phyloP scores from a whole-genome alignment of 345 rosid genomes.

The Bruguiera sexangula region DNA sequence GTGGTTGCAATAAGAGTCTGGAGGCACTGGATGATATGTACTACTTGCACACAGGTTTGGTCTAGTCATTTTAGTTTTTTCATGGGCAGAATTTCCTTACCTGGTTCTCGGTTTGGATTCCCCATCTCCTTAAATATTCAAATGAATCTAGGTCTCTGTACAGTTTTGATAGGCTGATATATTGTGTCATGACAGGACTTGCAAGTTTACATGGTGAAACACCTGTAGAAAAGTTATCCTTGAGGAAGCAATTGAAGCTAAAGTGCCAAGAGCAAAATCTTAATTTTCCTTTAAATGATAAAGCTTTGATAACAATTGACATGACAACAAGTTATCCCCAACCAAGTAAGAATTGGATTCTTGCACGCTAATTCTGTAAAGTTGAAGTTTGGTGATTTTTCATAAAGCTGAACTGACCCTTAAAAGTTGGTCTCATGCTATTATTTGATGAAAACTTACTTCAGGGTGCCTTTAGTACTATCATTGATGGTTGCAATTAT shows the following conservation, averaged over 20 bases:
- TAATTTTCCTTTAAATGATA: conserved; percentile 40
- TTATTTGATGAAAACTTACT: neutral
- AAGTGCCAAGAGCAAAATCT: conserved; percentile 83
- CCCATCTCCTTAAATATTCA: neutral
- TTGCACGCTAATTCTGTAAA: neutral
- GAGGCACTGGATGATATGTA: conserved; percentile 96
- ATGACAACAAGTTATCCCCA: conserved; percentile 42
- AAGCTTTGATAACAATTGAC: conserved; percentile 50
- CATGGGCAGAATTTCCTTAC: conserved; percentile 2
- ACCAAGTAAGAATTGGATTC: conserved; percentile 38
- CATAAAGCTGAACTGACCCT: neutral
- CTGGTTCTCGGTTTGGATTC: conserved; percentile 4
- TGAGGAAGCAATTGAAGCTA: conserved; percentile 86
- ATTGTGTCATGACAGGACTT: conserved; percentile 46
- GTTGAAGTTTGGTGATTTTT: neutral
- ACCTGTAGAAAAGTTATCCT: conserved; percentile 64
- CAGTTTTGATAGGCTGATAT: conserved; percentile 9
- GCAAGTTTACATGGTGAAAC: conserved; percentile 46
- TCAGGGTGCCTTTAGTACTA: too few relatives aligned
- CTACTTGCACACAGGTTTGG: conserved; percentile 80
- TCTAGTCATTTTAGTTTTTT: conserved; percentile 11
- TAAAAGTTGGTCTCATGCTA: neutral
- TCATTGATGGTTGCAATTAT: too few relatives aligned
- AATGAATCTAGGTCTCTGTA: neutral
- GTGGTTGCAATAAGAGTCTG: conserved; percentile 93